These are phyloP conservation scores for Crithidia bombi DNA, from an alignment of 208 protist genomes.

Conservation along the genomic window DNA sequence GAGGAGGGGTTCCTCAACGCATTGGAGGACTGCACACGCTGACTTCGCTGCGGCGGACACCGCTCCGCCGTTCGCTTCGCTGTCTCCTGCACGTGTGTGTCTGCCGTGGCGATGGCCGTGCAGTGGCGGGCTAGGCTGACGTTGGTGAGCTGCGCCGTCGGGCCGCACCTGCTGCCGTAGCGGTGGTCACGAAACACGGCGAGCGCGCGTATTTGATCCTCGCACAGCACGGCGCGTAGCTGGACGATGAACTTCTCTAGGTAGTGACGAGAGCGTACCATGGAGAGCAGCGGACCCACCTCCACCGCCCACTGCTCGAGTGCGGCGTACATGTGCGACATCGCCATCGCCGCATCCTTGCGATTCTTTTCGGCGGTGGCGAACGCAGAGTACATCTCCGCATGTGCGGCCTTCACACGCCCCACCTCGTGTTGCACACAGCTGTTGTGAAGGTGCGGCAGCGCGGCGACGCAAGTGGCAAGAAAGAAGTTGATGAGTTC, in stretches of 20 bases:
- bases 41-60: background rate
- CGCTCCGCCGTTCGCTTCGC: background rate
- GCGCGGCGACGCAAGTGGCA: constrained; percentile 38
- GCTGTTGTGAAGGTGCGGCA: constrained; percentile 34
- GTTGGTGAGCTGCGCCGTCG: constrained; percentile 11
- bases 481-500: constrained; percentile 86
- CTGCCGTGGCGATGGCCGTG: constrained; percentile 5
- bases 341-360: constrained; percentile 29
- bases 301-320: constrained; percentile 26
- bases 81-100: background rate
- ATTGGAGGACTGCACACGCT: background rate
- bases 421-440: constrained; percentile 29
- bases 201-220: constrained; percentile 73
- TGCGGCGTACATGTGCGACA: constrained; percentile 22
- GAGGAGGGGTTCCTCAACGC: background rate
- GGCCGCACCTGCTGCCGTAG: background rate
- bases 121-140: constrained; percentile 6
- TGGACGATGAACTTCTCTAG: constrained; percentile 58
- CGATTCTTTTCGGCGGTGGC: constrained; percentile 21
- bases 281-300: constrained; percentile 34
- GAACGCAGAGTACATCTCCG: constrained; percentile 26
- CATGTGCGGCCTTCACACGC: constrained; percentile 16
- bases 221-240: constrained; percentile 69
- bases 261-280: constrained; percentile 26
- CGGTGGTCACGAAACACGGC: constrained; percentile 19